Conservation (phyloP, 139 green algal genomes). For the Chlamydomonas applanata region DNA sequence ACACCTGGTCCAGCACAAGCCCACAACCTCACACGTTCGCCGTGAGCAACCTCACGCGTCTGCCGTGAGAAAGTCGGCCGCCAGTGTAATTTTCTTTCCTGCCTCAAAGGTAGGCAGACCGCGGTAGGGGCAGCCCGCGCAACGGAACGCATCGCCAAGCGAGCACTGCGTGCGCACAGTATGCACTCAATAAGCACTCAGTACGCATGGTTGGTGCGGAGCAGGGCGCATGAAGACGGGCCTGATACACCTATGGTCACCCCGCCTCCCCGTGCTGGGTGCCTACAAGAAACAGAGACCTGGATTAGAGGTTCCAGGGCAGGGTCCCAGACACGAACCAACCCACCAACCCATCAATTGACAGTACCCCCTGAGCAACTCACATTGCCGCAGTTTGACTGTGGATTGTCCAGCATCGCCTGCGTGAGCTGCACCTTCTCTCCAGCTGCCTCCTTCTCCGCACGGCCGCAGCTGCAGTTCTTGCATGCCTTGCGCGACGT, state of each 20-base stretch:
- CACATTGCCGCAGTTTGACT: conserved; percentile 81
- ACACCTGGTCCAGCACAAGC: no score
- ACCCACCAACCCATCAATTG: no score
- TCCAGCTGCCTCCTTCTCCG: conserved; percentile 73
- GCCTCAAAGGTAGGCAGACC: conserved; percentile 90
- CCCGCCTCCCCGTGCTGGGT: no score
- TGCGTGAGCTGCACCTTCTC: conserved; percentile 68
- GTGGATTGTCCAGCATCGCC: conserved; percentile 91
- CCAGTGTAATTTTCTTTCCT: conserved; percentile 85
- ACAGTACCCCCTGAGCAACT: conserved; percentile 4
- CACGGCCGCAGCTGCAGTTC: conserved; percentile 93
- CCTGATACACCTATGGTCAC: no score
- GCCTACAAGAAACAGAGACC: no score
- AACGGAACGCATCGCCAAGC: conserved; percentile 96
- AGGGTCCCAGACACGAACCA: no score
- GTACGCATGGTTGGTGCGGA: no score
- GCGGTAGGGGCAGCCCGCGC: conserved; percentile 89
- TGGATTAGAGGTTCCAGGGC: no score
- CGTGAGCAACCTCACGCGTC: conserved; percentile 44
- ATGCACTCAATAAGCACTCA: no score
- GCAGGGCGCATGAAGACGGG: no score
- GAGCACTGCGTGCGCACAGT: conserved; percentile 77
- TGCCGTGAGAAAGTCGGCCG: conserved; percentile 64
- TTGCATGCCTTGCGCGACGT: conserved; percentile 87
- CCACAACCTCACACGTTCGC: background rate